phyloP scores from a whole-genome alignment of 495 filamentous ascomycete species.

The Aspergillus biplanus region DNA sequence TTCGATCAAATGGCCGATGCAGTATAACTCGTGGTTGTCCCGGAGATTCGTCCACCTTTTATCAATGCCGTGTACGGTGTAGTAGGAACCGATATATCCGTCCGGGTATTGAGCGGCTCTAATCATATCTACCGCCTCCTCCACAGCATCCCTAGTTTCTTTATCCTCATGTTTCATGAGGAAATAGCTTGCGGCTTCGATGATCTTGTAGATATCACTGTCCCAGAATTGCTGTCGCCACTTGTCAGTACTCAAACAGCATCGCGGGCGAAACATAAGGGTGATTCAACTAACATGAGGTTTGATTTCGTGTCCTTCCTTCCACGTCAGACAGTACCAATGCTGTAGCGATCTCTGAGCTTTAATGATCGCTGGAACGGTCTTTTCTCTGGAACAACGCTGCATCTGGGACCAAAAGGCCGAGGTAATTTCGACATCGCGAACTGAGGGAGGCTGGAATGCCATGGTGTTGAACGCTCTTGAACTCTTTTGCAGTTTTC shows the following conservation, averaged over 20 bases:
- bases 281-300: conserved; percentile 5
- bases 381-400: conserved; percentile 14
- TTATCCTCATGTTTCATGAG: conserved; percentile 46
- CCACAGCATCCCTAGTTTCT: conserved; percentile 54
- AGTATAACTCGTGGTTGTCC: conserved; percentile 63
- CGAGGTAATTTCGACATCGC: conserved; percentile 13
- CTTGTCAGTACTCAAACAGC: conserved; percentile 3
- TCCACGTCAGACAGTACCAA: conserved; percentile 17
- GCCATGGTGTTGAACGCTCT: not conserved
- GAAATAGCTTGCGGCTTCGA: conserved; percentile 63
- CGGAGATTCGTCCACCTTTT: conserved; percentile 60
- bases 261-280: not conserved
- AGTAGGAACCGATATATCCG: conserved; percentile 65
- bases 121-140: conserved; percentile 60
- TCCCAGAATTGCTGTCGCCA: conserved; percentile 45
- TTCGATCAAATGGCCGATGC: conserved; percentile 62
- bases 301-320: conserved; percentile 13
- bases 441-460: conserved; percentile 6
- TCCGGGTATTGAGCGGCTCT: conserved; percentile 55
- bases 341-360: conserved; percentile 9
- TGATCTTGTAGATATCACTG: conserved; percentile 63
- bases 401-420: conserved; percentile 15
- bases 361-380: conserved; percentile 11
- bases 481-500: not conserved
- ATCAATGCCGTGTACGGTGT: conserved; percentile 55